Percentiles rank a stretch among this genome's conserved stretches.
Evolutionary conservation across 345 rosid species (phyloP).

Genomic region (Salix suchowensis): DNA sequence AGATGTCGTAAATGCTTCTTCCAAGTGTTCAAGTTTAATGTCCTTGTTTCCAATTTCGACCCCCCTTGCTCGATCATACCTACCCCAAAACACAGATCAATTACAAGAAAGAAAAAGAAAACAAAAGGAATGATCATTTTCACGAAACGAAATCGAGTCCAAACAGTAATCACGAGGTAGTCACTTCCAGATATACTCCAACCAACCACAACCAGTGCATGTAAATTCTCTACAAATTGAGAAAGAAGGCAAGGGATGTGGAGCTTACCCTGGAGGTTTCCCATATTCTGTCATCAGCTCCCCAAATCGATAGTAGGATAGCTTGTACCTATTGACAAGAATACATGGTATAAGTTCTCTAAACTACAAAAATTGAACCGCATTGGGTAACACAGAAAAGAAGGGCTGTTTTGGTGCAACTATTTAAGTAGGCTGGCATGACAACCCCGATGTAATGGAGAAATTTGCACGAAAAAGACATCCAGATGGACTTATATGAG

Average conservation of each 20-base stretch:
- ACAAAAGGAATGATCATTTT: not conserved
- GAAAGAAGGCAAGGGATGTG: not conserved
- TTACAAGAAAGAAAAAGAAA: slow-evolving; percentile 4
- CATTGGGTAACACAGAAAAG: not conserved
- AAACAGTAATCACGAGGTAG: not conserved
- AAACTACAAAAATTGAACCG: not conserved
- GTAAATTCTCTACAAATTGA: not conserved
- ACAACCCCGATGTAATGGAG: not conserved
- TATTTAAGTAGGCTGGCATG: not conserved
- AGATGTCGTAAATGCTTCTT: slow-evolving; percentile 95
- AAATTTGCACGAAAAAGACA: not conserved
- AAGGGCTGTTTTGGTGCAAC: not conserved
- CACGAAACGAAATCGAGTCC: not conserved
- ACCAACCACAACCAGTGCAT: not conserved
- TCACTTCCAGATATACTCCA: not conserved
- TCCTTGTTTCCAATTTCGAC: slow-evolving; percentile 97
- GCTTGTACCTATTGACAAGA: slow-evolving; percentile 66
- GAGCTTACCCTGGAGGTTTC: slow-evolving; percentile 85
- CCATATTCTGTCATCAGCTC: slow-evolving; percentile 91
- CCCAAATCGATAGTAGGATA: slow-evolving; percentile 92
- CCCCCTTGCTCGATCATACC: slow-evolving; percentile 96
- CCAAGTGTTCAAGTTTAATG: slow-evolving; percentile 80
- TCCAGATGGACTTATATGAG: not conserved
- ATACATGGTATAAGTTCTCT: not conserved
- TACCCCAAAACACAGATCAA: slow-evolving; percentile 24